Conservation (phyloP, 1,139 yeast genomes). For the Sugiyamaella sp. region DNA sequence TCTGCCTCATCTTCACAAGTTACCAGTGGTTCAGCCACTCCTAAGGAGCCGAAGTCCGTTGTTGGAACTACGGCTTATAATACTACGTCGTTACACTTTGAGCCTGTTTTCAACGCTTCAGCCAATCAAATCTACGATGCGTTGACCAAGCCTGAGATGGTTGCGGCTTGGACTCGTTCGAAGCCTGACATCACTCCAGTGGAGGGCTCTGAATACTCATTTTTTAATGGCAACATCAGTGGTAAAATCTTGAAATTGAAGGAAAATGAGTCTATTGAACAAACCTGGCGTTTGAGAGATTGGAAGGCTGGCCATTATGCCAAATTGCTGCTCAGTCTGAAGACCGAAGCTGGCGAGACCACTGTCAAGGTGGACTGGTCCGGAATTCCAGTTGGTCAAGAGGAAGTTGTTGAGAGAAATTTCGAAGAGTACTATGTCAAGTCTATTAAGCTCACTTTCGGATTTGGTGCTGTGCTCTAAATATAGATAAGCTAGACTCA, state of each 20-base stretch:
- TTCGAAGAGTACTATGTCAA: conserved; percentile 88
- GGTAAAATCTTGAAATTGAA: conserved; percentile 68
- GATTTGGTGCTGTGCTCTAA: conserved; percentile 59
- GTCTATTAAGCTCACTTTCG: conserved; percentile 87
- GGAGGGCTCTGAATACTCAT: conserved; percentile 63
- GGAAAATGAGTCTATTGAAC: conserved; percentile 60
- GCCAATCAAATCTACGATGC: conserved; percentile 83
- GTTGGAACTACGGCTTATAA: conserved; percentile 58
- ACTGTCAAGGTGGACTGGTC: conserved; percentile 74
- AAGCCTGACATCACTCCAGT: conserved; percentile 63
- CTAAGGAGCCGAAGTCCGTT: conserved; percentile 33
- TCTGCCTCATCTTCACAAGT: conserved; percentile 54
- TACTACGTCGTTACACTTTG: conserved; percentile 76
- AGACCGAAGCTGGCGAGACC: conserved; percentile 82
- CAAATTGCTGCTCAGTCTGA: conserved; percentile 61
- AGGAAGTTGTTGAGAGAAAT: conserved; percentile 81
- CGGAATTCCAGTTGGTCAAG: conserved; percentile 98
- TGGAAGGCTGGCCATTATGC: conserved; percentile 90
- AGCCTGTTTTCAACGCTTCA: conserved; percentile 81
- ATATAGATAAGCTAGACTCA: conserved; percentile 12
- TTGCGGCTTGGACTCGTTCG: conserved; percentile 89
- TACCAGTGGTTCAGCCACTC: conserved; percentile 28
- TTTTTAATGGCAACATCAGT: conserved; percentile 87
- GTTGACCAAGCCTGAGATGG: conserved; percentile 71
- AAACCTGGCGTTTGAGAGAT: conserved; percentile 84